Percentiles rank a stretch among this genome's conserved stretches.
Evolutionary conservation across 495 filamentous ascomycete species (phyloP).

Genomic region (Daldinia vernicosa): DNA sequence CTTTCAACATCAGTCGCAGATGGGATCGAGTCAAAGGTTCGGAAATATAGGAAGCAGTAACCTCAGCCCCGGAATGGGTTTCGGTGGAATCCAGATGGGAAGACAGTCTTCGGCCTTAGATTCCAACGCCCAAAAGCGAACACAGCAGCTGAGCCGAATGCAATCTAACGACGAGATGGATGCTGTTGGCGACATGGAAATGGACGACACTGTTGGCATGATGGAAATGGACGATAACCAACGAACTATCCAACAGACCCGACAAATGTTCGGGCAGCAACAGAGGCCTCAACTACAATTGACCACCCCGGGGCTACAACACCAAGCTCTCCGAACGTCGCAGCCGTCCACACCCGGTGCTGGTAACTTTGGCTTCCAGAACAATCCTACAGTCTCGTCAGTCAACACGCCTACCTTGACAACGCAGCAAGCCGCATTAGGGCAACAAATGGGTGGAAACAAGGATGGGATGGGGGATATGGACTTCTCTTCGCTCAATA

Average conservation of each 20-base stretch:
- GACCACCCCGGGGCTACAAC: slow-evolving; percentile 68
- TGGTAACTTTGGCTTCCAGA: slow-evolving; percentile 76
- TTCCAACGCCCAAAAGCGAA: slow-evolving; percentile 43
- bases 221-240: slow-evolving; percentile 67
- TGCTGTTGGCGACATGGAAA: slow-evolving; percentile 92
- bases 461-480: slow-evolving; percentile 61
- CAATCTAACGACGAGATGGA: slow-evolving; percentile 75
- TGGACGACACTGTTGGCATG: slow-evolving; percentile 82
- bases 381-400: slow-evolving; percentile 97
- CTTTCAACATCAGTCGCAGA: slow-evolving; percentile 50
- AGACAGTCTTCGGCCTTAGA: slow-evolving; percentile 49
- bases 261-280: slow-evolving; percentile 75
- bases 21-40: slow-evolving; percentile 44
- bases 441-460: slow-evolving; percentile 44
- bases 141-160: slow-evolving; percentile 44
- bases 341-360: slow-evolving; percentile 87
- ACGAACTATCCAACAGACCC: slow-evolving; percentile 67
- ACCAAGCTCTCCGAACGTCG: slow-evolving; percentile 84
- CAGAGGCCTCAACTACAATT: slow-evolving; percentile 78
- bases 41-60: slow-evolving; percentile 31
- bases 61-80: slow-evolving; percentile 43
- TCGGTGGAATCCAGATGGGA: slow-evolving; percentile 59
- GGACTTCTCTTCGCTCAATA: slow-evolving; percentile 65
- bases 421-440: slow-evolving; percentile 61
- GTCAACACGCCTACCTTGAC: slow-evolving; percentile 92